phyloP scores from a whole-genome alignment of 352 stramenopile species.

The Hyaloperonospora brassicae region DNA sequence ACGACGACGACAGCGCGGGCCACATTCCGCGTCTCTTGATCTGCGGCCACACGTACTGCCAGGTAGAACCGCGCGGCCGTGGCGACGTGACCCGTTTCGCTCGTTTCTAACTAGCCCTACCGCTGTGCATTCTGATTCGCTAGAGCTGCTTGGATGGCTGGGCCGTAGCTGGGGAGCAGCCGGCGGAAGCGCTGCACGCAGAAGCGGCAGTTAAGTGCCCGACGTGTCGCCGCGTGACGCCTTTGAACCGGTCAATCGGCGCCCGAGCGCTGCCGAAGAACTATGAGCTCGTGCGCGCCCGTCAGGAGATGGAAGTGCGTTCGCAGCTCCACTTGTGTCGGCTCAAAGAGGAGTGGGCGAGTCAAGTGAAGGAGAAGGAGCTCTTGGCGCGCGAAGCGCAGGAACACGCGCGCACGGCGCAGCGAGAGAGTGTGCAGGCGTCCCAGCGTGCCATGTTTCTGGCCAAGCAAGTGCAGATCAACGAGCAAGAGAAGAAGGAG shows the following conservation, averaged over 20 bases:
- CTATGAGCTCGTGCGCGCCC: slow-evolving; percentile 76
- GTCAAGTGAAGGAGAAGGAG: slow-evolving; percentile 68
- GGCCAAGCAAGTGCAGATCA: slow-evolving; percentile 73
- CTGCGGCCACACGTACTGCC: slow-evolving; percentile 80
- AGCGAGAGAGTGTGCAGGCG: slow-evolving; percentile 67
- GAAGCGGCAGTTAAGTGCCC: slow-evolving; percentile 46
- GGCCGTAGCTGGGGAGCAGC: slow-evolving; percentile 30
- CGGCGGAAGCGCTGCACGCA: slow-evolving; percentile 13
- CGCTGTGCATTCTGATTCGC: slow-evolving; percentile 3
- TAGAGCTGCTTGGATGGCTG: slow-evolving; percentile 63
- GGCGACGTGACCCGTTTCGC: slow-evolving; percentile 7
- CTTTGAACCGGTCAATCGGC: slow-evolving; percentile 33
- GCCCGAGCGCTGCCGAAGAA: slow-evolving; percentile 72
- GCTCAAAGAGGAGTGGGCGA: slow-evolving; percentile 48
- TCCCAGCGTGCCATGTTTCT: slow-evolving; percentile 58
- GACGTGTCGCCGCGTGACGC: slow-evolving; percentile 56
- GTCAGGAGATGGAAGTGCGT: slow-evolving; percentile 72
- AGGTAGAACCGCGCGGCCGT: slow-evolving; percentile 30
- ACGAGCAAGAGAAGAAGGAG: slow-evolving; percentile 70
- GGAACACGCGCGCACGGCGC: slow-evolving; percentile 55
- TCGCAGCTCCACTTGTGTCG: slow-evolving; percentile 45
- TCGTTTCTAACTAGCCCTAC: slow-evolving; percentile 2
- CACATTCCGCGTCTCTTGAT: slow-evolving; percentile 63
- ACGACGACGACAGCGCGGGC: slow-evolving; percentile 44
- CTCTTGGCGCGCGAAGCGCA: slow-evolving; percentile 58